Conservation (phyloP, 2,329 filamentous ascomycete species). For the Trichoderma sp. region DNA sequence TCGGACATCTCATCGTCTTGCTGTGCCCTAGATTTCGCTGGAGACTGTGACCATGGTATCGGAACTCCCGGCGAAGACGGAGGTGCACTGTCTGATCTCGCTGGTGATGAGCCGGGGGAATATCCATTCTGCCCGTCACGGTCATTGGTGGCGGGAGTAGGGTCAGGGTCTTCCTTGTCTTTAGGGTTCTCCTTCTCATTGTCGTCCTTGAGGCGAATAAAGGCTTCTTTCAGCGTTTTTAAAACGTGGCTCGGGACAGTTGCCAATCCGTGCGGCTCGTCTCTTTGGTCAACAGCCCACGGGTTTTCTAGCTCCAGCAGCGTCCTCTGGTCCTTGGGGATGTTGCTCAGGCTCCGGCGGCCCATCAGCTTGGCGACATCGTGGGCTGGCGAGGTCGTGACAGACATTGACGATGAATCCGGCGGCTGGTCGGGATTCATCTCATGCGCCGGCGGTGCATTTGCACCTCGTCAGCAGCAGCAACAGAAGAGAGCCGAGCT, state of each 20-base stretch:
- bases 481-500: background rate
- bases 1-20: background rate
- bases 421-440: background rate
- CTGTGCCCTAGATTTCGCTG: conserved; percentile 1
- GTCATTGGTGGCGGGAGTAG: background rate
- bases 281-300: conserved; percentile 36
- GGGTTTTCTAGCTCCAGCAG: conserved; percentile 37
- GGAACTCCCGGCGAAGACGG: conserved; percentile 12
- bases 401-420: conserved; percentile 26
- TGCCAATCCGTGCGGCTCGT: conserved; percentile 26
- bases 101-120: background rate
- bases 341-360: conserved; percentile 30
- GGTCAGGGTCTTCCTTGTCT: background rate
- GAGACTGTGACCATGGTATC: conserved; percentile 22
- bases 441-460: background rate
- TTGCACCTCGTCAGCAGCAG: background rate
- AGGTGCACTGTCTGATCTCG: background rate
- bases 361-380: conserved; percentile 28
- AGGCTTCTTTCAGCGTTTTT: conserved; percentile 31
- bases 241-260: conserved; percentile 40
- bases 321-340: conserved; percentile 40
- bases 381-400: conserved; percentile 26
- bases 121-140: background rate
- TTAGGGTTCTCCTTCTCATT: background rate
- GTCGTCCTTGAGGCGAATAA: conserved; percentile 20